Evolutionary conservation across 768 basidiomycete genomes (phyloP), one percentile per base, ranked within the genome.

Genomic region (Cystofilobasidium capitatum): DNA sequence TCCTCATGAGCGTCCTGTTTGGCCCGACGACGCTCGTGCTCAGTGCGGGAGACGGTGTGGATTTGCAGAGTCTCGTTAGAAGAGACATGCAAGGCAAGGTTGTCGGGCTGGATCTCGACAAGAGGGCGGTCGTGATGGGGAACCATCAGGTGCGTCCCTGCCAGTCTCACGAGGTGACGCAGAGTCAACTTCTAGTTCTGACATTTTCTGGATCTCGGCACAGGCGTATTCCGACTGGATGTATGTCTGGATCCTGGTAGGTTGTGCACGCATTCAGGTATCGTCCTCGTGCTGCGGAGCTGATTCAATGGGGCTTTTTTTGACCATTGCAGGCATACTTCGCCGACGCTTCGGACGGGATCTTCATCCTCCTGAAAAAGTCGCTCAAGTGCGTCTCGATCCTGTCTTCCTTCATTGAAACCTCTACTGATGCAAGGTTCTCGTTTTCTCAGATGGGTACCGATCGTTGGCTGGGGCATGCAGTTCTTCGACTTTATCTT

Each of bases 401-500:
- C n/a, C 33, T 13, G 5, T 35, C 24, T 1, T 2, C 24, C 47
- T 26, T 45, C 29, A 20, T 3, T 36, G 14, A 12, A 3, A 7
- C 4, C 14, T 35, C 47, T 51, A 26, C n/a, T 29, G 10, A 7
- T 26, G n/a, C 14, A 6, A 7, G 29, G 40, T 31, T 22, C 37
- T 22, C 5, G 6, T 40, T 2, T 13, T 13, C 9, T 1, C 31
- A 58, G 57, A 16, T 59, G 64, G 57, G 31, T 61, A 37, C 44
- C 47, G 12, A 16, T 66, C 33, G 36, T 60, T 13, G 65, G 37
- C 39, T 69, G 47, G 62, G 58, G 83, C 65, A 97, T 96, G 91
- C 91, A 88, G 82, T 86, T 91, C 79, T 96, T 85, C 78, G 81
- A 86, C 67, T 98, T 98, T 77, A 91, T 97, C 68, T 97, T 97